Evolutionary conservation across 306 rosid species (phyloP), one percentile per base, ranked within the genome.

Genomic region (Cajanus cajan): DNA sequence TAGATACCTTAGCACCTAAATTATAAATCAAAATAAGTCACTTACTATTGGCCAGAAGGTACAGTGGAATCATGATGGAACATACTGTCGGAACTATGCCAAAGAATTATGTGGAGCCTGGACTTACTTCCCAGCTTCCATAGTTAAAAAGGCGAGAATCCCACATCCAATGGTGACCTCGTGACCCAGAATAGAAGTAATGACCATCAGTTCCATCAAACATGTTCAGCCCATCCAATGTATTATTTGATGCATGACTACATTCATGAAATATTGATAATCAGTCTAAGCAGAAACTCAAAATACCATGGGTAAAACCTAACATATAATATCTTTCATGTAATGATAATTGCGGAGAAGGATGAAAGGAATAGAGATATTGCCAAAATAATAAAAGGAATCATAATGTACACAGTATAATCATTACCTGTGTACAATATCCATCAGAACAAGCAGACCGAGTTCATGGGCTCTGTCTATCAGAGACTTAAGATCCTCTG

Each of bases 161-260:
- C 99, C 99, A 96, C 96, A 96, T 90, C 99, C 99, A 96, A 80
- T 96, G 99, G 88, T 96, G 89, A 78, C 99, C 99, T 24, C 96
- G 97, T 54, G 98, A 78, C 45, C 99, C 99, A 82, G 98, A 80
- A 89, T 96, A 96, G 87, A 96, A 96, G 78, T 96, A 96, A 67
- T 93, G 99, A 80, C 87, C 15, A 85, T 93, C 98, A 58, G 99
- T 93, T 84, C 99, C 99, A 84, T 96, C 99, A 73, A 96, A 93
- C 99, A 89, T 89, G 90, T 96, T 91, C 83, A 96, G 88, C 74
- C 99, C 99, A 83, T 96, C 99, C 84, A 96, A 84, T 41, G 91
- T 89, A 70, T 96, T 96, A 82, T 90, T 96, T 74, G 99, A 96
- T 73, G 94, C 58, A 76, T 96, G 99, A 86, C 99, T 96, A 86